Evolutionary conservation across 768 basidiomycete genomes (phyloP), one percentile per base, ranked within the genome.

Genomic region (Boletellus sp.): DNA sequence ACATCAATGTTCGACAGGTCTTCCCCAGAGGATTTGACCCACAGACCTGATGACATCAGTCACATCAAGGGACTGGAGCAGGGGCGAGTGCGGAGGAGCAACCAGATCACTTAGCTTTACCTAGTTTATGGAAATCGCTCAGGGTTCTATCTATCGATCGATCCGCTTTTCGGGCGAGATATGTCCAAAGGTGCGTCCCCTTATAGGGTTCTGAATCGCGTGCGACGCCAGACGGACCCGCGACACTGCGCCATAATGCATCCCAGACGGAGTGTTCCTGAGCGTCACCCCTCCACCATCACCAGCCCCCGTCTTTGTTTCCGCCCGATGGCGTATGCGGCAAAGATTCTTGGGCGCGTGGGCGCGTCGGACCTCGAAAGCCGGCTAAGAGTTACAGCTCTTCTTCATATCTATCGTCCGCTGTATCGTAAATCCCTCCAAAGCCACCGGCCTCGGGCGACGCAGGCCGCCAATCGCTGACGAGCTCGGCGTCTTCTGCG

Each of bases 1-100:
- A 97, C 62, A 75, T 97, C 48, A 97, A 97, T 58, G 90, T 92
- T 8, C 75, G 95, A 47, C 93, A 96, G 64, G 88, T 90, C 6
- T 90, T 90, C 62, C 86, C 87, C 2, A 85, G 78, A 60, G 84
- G 79, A 3, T 90, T 88, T 46, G 63, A 70, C 48, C 71, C 76
- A 17, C 36, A 45, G 45, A 20, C 22, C 16, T 48, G 48, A 53
- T 58, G 45, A 23, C 26, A 47, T 36, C 17, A 34, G 54, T 50
- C 48, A 28, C 31, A 26, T 8, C 24, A 28, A 28, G 8, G 28
- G 28, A 28, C 8, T 26, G 28, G 8, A 10, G 7, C 28, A 3
- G 28, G 28, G 28, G 28, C 28, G 8, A 28, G 28, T 28, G 28
- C 8, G 36, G 23, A 31, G 11, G 31, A 46, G 36, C 15, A 28